Evolutionary conservation across 1,139 yeast genomes (phyloP).

Genomic region (Sugiyamaella pinicola): DNA sequence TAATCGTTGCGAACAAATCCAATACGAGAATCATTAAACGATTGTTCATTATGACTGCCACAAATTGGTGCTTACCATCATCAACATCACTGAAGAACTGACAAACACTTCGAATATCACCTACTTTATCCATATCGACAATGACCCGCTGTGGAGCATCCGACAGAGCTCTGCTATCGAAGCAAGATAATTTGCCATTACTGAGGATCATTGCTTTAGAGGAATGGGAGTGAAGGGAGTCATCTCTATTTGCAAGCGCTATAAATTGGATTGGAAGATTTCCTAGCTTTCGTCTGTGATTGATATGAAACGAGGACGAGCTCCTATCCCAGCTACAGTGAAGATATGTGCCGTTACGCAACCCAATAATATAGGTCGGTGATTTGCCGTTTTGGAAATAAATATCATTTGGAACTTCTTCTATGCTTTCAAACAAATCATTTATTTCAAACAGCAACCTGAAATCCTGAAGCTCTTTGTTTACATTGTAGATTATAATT

Average conservation of each 20-base stretch:
- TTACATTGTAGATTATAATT: slow-evolving; percentile 2
- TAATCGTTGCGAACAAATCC: slow-evolving; percentile 28
- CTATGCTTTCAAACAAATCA: slow-evolving; percentile 4
- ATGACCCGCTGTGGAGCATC: slow-evolving; percentile 15
- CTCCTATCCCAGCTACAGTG: slow-evolving; percentile 40
- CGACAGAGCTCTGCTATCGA: not conserved
- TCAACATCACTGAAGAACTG: slow-evolving; percentile 13
- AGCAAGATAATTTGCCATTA: slow-evolving; percentile 13
- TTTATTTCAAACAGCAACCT: not conserved
- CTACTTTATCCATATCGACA: slow-evolving; percentile 10
- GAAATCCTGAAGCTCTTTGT: not conserved
- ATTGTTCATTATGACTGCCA: slow-evolving; percentile 53
- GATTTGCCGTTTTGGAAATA: slow-evolving; percentile 5
- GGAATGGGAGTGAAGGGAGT: not conserved
- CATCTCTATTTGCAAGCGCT: not conserved
- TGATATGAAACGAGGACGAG: not conserved
- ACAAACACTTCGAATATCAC: slow-evolving; percentile 17
- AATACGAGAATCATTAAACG: slow-evolving; percentile 50
- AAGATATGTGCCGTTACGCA: slow-evolving; percentile 30
- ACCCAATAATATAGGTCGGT: slow-evolving; percentile 34
- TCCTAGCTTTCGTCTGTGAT: slow-evolving; percentile 30
- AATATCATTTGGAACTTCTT: slow-evolving; percentile 19
- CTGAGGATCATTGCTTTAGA: slow-evolving; percentile 1
- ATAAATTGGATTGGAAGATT: slow-evolving; percentile 25
- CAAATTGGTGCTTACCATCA: slow-evolving; percentile 8